These are phyloP conservation scores for Cryomyces minteri DNA, from an alignment of 495 filamentous ascomycete species.

Conservation along the genomic window DNA sequence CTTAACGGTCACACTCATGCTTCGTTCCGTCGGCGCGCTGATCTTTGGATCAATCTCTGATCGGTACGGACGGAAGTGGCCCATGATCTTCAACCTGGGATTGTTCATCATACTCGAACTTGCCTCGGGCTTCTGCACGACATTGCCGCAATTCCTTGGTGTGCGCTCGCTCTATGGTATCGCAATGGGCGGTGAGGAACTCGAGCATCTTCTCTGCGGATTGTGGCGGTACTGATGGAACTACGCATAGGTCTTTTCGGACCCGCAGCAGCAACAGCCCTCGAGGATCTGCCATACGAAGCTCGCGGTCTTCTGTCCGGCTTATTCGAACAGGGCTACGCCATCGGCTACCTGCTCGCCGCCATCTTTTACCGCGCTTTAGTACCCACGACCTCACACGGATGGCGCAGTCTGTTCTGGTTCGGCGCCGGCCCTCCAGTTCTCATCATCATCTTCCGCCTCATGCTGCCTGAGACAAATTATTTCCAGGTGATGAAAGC, in stretches of 20 bases:
- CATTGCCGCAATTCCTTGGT: conserved; percentile 9
- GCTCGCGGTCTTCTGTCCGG: conserved; percentile 16
- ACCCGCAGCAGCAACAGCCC: conserved; percentile 12
- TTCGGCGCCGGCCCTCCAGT: conserved; percentile 18
- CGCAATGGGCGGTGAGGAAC: conserved; percentile 11
- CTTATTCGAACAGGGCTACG: conserved; percentile 14
- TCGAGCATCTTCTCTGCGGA: background rate
- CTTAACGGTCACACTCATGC: conserved; percentile 16
- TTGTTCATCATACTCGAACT: conserved; percentile 14
- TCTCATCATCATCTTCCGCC: conserved; percentile 15
- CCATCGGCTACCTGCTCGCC: conserved; percentile 14
- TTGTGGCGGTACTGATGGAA: background rate
- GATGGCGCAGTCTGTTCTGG: conserved; percentile 20
- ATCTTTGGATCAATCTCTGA: conserved; percentile 13
- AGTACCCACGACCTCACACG: conserved; percentile 14
- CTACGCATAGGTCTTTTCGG: conserved; percentile 7
- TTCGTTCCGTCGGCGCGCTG: conserved; percentile 14
- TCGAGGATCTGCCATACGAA: conserved; percentile 16
- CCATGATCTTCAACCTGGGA: conserved; percentile 10
- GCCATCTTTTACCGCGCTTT: conserved; percentile 16
- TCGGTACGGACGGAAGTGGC: conserved; percentile 4
- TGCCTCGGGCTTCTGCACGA: conserved; percentile 11
- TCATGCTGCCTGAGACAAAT: conserved; percentile 15
- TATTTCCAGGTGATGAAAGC: conserved; percentile 18
- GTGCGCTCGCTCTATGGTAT: conserved; percentile 14